A percentile compares a stretch with the other conserved stretches of the same genome.
Evolutionary conservation across 306 rosid species (phyloP).

Genomic region (Bauhinia variegata): DNA sequence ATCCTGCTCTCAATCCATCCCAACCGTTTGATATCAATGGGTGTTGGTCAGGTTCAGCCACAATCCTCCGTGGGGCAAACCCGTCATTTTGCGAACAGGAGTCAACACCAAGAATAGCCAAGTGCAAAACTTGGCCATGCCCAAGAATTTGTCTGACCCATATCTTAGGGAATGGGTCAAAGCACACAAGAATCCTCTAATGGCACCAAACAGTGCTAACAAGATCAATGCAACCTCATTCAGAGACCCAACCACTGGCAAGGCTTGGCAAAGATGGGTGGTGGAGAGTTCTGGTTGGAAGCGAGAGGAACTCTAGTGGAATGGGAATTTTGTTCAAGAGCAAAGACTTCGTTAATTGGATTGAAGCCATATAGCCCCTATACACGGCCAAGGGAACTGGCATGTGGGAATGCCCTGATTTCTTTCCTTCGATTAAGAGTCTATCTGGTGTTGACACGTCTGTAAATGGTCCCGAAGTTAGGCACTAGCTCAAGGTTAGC

Average conservation of each 20-base stretch:
- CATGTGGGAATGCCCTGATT: slow-evolving; percentile 98
- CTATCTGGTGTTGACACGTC: slow-evolving; percentile 59
- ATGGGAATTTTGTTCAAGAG: slow-evolving; percentile 63
- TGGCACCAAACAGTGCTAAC: slow-evolving; percentile 58
- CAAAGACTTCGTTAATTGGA: slow-evolving; percentile 62
- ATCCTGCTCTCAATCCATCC: slow-evolving; percentile 68
- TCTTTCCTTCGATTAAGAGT: slow-evolving; percentile 48
- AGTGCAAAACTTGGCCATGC: slow-evolving; percentile 76
- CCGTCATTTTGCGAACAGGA: slow-evolving; percentile 80
- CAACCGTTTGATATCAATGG: slow-evolving; percentile 67
- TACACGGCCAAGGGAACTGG: slow-evolving; percentile 62
- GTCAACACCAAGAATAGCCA: slow-evolving; percentile 56
- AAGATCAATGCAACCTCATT: slow-evolving; percentile 63
- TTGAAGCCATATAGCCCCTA: slow-evolving; percentile 58
- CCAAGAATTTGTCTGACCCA: slow-evolving; percentile 78
- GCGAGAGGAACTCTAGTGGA: slow-evolving; percentile 48
- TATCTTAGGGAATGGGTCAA: slow-evolving; percentile 75
- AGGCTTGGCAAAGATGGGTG: slow-evolving; percentile 66
- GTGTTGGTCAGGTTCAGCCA: slow-evolving; percentile 89
- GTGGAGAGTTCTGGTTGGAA: slow-evolving; percentile 70
- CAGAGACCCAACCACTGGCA: slow-evolving; percentile 85
- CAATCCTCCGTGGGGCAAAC: slow-evolving; percentile 63
- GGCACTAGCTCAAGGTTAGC: slow-evolving; percentile 74
- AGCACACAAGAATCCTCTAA: slow-evolving; percentile 60
- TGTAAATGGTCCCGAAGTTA: slow-evolving; percentile 38